Evolutionary conservation across 1,284 basidiomycete genomes (phyloP).

Genomic region (Volvariella volvacea): DNA sequence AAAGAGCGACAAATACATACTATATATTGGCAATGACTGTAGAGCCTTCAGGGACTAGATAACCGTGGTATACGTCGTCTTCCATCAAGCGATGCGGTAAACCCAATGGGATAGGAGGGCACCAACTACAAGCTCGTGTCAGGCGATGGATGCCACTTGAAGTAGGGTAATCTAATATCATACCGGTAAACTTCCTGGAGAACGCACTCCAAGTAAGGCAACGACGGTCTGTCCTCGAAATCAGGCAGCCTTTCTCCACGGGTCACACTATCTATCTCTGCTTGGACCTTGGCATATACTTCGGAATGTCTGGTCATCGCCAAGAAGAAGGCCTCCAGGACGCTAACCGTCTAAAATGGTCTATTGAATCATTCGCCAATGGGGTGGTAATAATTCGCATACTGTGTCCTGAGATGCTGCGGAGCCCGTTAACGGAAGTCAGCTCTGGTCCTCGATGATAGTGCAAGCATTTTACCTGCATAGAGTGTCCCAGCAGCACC

Average conservation of each 20-base stretch:
- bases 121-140: constrained; percentile 26
- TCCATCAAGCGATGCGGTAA: constrained; percentile 43
- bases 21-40: constrained; percentile 44
- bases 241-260: constrained; percentile 38
- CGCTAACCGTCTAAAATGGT: constrained; percentile 38
- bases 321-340: constrained; percentile 38
- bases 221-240: constrained; percentile 38
- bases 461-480: constrained; percentile 27
- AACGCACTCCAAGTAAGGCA: constrained; percentile 48
- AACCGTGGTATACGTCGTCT: constrained; percentile 44
- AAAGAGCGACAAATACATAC: constrained; percentile 19
- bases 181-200: constrained; percentile 45
- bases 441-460: constrained; percentile 5
- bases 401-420: constrained; percentile 40
- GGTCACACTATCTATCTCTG: constrained; percentile 46
- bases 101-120: constrained; percentile 36
- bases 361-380: constrained; percentile 1
- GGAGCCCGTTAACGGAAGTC: constrained; percentile 15
- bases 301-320: constrained; percentile 46
- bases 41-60: constrained; percentile 36
- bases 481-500: constrained; percentile 48
- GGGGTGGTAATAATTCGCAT: constrained; percentile 8
- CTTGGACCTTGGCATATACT: constrained; percentile 42
- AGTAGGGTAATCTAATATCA: constrained; percentile 9
- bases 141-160: constrained; percentile 8